A percentile compares a stretch with the other conserved stretches of the same genome.
Evolutionary conservation across 2,329 filamentous ascomycete species (phyloP).

Genomic region (Aspergillus ibericus): DNA sequence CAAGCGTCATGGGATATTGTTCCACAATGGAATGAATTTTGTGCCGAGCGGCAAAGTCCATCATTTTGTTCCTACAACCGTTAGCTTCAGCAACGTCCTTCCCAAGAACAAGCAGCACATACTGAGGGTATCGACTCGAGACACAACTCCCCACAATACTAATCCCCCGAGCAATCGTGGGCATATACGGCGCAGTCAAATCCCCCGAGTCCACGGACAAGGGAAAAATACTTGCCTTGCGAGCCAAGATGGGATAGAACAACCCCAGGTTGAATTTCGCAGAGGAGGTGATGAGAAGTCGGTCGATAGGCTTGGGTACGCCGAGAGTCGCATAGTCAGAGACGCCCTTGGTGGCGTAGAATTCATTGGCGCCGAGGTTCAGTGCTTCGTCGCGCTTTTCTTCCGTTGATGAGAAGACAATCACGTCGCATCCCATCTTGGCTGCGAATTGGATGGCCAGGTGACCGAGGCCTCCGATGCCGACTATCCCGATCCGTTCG

Average conservation of each 20-base stretch:
- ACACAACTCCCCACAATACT: neutral
- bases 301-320: neutral
- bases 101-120: neutral
- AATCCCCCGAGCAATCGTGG: neutral
- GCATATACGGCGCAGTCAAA: neutral
- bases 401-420: constrained; percentile 17
- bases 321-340: neutral
- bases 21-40: neutral
- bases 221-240: neutral
- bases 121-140: neutral
- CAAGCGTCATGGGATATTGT: neutral
- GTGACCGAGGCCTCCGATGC: constrained; percentile 67
- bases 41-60: neutral
- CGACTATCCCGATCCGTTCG: neutral
- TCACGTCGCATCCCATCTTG: constrained; percentile 62
- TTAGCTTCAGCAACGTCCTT: neutral
- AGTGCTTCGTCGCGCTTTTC: constrained; percentile 20
- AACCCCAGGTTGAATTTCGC: neutral
- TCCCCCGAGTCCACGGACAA: neutral
- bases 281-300: neutral
- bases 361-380: constrained; percentile 52
- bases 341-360: neutral
- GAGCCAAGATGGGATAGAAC: neutral
- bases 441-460: constrained; percentile 67
- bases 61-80: neutral